Conservation (phyloP, 2,329 filamentous ascomycete genomes). For the Alternaria rosae region DNA sequence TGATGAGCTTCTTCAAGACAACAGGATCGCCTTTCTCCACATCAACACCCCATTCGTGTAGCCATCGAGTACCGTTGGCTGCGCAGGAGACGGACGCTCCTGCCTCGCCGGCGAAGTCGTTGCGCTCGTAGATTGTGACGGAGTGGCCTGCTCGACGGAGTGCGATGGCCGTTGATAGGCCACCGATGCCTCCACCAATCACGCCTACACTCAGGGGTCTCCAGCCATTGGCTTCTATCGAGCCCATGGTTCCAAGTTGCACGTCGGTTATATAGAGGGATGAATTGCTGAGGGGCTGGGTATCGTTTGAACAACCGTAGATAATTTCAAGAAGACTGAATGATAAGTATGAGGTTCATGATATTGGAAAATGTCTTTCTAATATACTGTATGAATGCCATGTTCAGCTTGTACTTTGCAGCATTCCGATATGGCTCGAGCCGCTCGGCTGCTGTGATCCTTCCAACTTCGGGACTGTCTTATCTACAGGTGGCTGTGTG, state of each 20-base stretch:
- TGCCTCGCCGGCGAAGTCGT: conserved; percentile 72
- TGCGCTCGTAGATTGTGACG: conserved; percentile 70
- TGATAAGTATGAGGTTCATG: background rate
- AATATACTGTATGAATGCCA: background rate
- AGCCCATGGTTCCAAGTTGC: background rate
- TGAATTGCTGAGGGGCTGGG: background rate
- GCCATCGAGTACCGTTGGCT: conserved; percentile 73
- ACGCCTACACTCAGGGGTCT: conserved; percentile 49
- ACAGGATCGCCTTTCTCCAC: conserved; percentile 70
- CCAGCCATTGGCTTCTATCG: conserved; percentile 16
- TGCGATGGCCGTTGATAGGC: conserved; percentile 60
- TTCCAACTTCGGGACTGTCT: background rate
- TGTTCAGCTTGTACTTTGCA: background rate
- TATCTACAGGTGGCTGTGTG: background rate
- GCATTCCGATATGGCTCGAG: background rate
- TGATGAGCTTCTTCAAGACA: conserved; percentile 70
- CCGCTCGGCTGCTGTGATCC: background rate
- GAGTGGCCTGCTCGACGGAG: conserved; percentile 62
- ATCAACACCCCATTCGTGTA: conserved; percentile 73
- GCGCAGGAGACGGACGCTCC: conserved; percentile 63
- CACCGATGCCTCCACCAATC: conserved; percentile 63
- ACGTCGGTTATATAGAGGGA: background rate
- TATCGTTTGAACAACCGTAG: background rate
- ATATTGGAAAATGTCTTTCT: accelerated
- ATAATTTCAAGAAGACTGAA: background rate